Percentiles rank a stretch among this genome's conserved stretches.
phyloP scores from a whole-genome alignment of 2,329 filamentous ascomycete genomes.

The Fusarium chaquense region DNA sequence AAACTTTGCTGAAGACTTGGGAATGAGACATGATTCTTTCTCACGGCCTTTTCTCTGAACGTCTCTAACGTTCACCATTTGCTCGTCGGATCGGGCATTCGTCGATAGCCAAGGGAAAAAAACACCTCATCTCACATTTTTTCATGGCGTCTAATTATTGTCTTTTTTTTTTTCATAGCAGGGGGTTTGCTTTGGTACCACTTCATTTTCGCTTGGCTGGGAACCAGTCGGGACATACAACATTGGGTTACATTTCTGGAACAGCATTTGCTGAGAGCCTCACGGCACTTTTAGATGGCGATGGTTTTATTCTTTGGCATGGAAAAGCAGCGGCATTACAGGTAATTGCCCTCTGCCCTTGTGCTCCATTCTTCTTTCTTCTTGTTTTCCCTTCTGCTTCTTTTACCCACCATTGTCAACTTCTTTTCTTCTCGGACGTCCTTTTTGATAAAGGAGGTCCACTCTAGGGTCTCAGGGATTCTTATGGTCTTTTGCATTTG shows the following conservation, averaged over 20 bases:
- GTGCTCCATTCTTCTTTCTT: conserved; percentile 2
- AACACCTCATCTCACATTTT: conserved; percentile 30
- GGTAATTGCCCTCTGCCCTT: conserved; percentile 10
- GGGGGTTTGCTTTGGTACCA: conserved; percentile 31
- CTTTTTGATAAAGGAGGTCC: conserved; percentile 33
- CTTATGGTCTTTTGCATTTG: conserved; percentile 39
- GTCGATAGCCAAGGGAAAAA: conserved; percentile 12
- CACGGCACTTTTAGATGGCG: conserved; percentile 44
- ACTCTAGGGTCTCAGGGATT: conserved; percentile 34
- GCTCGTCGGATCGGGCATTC: conserved; percentile 26
- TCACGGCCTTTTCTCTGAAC: conserved; percentile 22
- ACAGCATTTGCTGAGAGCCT: conserved; percentile 46
- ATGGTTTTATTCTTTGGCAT: conserved; percentile 18
- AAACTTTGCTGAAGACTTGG: conserved; percentile 51
- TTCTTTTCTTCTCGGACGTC: conserved; percentile 27
- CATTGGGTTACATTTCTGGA: conserved; percentile 44
- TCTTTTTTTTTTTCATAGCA: conserved; percentile 43
- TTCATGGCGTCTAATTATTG: conserved; percentile 15
- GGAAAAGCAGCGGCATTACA: conserved; percentile 21
- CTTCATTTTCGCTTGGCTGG: conserved; percentile 33
- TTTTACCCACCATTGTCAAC: not conserved
- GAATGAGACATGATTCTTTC: conserved; percentile 44
- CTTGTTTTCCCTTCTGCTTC: not conserved
- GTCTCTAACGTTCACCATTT: conserved; percentile 6
- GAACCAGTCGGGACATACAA: conserved; percentile 31